Base-by-base conservation (phyloP, 2,329 filamentous ascomycete genomes). In the Calonectria pauciramosa region DNA sequence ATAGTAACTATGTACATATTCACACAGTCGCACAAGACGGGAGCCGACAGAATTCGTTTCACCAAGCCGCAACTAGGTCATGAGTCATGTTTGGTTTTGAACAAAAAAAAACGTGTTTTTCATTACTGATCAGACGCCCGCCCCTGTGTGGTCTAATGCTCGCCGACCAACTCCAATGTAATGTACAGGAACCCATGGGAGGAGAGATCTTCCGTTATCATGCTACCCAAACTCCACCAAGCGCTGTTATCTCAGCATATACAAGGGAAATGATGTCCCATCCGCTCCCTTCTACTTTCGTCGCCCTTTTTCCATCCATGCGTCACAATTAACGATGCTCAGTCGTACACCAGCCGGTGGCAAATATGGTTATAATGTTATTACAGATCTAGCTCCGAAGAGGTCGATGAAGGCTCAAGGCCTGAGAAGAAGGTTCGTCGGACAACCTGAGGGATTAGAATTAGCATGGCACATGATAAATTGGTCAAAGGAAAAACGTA, bases 191-290 rank as follows among this genome's bases (percentile, higher is more conserved):
- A 82, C 83, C 86, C 84, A 86, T 85, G 83, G 84, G 88, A 89
- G 88, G 87, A 89, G 89, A 88, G 87, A 90, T 88, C 85, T 85
- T 88, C 86, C 85, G 85, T 87, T 85, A 84, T 84, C 85, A 87
- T 81, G 80, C 79, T 78, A 77, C 80, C 56, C 79, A 80, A 80
- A 82, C 80, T 80, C 80, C 80, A 72, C 72, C 79, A 68, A 80
- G 79, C 75, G 76, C 79, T 82, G 79, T 81, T 79, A 68, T 73
- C 67, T 79, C 81, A 77, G 81, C 81, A 81, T 82, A 80, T 82
- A 82, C 82, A 82, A 81, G 78, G 74, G 73, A 75, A 56, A 66
- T 67, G 65, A 32, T 60, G 28, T 70, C 77, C 78, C 76, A 65
- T 75, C 56, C 66, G 71, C 73, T 68, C 41, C 72, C 73, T 76